A percentile compares a stretch with the other conserved stretches of the same genome.
Conservation (phyloP, 2,329 filamentous ascomycete species). For the Cladorrhinum sp. region DNA sequence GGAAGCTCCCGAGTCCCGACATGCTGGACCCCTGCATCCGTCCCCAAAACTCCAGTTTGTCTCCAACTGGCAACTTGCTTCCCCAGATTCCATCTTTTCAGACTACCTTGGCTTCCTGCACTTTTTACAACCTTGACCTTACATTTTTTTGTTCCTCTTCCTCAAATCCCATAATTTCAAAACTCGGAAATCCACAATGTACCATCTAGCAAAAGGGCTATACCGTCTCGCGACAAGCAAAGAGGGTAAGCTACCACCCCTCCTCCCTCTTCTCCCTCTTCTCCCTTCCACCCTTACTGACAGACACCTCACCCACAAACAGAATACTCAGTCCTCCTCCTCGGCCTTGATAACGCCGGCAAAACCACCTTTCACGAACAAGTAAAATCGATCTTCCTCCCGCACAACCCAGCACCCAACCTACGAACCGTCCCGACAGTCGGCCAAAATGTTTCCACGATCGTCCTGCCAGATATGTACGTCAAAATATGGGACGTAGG, state of each 20-base stretch:
- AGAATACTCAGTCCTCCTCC: constrained; percentile 97
- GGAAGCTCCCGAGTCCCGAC: not conserved
- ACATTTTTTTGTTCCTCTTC: not conserved
- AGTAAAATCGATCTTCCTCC: constrained; percentile 82
- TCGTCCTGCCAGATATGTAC: constrained; percentile 90
- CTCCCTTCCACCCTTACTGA: not conserved
- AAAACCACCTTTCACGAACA: constrained; percentile 98
- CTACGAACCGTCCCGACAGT: constrained; percentile 92
- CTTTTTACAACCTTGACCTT: not conserved
- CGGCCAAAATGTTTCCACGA: constrained; percentile 92
- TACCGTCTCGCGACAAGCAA: constrained; percentile 96
- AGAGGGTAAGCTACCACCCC: constrained; percentile 64
- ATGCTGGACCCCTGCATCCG: not conserved
- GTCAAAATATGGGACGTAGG: constrained; percentile 98
- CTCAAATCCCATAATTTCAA: not conserved
- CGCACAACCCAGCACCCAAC: constrained; percentile 60
- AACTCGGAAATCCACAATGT: constrained; percentile 27
- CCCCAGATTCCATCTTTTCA: not conserved
- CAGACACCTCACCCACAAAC: constrained; percentile 8
- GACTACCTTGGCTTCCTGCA: not conserved
- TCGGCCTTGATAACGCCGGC: constrained; percentile 96
- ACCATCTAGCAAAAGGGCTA: constrained; percentile 81
- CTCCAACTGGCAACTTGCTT: not conserved
- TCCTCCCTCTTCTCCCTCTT: not conserved
- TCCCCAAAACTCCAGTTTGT: not conserved